Base-by-base conservation (phyloP, 176 grass and related monocot genomes). In the Raddia guianensis region DNA sequence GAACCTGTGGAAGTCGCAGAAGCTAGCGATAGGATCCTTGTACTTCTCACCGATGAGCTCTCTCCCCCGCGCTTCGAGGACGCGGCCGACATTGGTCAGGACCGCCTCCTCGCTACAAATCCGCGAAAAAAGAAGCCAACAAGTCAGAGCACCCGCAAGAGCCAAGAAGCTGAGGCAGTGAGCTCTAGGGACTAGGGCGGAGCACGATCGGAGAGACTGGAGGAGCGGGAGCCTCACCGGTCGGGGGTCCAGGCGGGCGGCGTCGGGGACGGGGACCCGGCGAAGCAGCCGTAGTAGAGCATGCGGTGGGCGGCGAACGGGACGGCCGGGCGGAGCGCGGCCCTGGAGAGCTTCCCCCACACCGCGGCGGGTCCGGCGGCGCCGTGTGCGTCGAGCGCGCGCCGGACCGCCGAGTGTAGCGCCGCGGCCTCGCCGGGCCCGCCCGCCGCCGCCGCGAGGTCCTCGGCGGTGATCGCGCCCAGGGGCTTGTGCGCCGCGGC, bases 241-340 rank as follows among this genome's bases (percentile, higher is more conserved):
- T 92, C 80, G 19, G 95, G 95, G 35, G 79, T 84, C 95, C 95
- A 98, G 75, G 88, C 92, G 7, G 88, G 95, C 37, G 90, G 95
- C 21, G 95, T 89, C 66, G 84, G 21, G 48, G 90, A 89, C 63
- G 84, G 77, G 79, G 57, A 86, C 7, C 75, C 77, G 60, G 73
- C 84, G 68, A 79, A 98, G 85, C 92, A 98, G 67, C 95, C 92
- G 59, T 98, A 88, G 89, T 95, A 98, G 90, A 98, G 86, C 90
- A 98, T 93, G 68, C 90, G 95, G 74, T 98, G 92, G 40, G 95
- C 62, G 63, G 88, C 80, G 76, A 98, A 95, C 35, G 96, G 96
- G 18, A 95, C 45, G n/a, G 51, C 48, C 6, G 88, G 88, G 40
- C 58, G 68, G 67, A 98, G 84, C 66, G 84, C 72, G 35, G 21